Evolutionary conservation across 257 asterid species (phyloP).

Genomic region (Galeopsis tetrahit): DNA sequence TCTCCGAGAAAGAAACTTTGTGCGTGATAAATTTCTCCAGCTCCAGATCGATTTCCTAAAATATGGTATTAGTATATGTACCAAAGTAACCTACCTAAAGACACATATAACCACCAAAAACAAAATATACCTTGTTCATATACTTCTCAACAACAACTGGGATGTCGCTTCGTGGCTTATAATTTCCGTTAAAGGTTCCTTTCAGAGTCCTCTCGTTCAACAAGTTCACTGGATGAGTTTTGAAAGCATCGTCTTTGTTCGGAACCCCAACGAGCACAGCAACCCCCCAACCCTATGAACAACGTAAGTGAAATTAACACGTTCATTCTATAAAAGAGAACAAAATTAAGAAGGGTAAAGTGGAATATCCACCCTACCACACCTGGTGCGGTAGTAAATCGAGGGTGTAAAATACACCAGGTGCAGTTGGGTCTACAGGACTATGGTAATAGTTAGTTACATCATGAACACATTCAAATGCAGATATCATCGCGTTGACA

Average conservation of each 20-base stretch:
- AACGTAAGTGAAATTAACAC: background rate
- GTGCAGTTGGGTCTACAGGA: background rate
- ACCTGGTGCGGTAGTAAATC: background rate
- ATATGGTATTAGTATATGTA: background rate
- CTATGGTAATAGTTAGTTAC: slow-evolving; percentile 39
- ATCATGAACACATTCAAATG: slow-evolving; percentile 94
- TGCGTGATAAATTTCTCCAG: slow-evolving; percentile 72
- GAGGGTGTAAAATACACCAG: background rate
- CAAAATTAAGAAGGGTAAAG: no score
- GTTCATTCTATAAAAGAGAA: background rate
- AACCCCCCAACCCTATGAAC: slow-evolving; percentile 87
- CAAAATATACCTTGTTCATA: slow-evolving; percentile 59
- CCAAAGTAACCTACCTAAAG: background rate
- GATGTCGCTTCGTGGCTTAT: slow-evolving; percentile 74
- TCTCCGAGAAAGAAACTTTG: slow-evolving; percentile 54
- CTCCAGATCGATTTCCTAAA: slow-evolving; percentile 62
- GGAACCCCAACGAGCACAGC: slow-evolving; percentile 96
- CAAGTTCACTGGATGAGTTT: slow-evolving; percentile 70
- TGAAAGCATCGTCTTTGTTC: slow-evolving; percentile 66
- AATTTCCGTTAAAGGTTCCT: slow-evolving; percentile 89
- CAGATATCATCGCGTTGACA: slow-evolving; percentile 80
- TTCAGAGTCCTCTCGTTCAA: slow-evolving; percentile 83
- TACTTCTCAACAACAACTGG: slow-evolving; percentile 77
- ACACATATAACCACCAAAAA: background rate
- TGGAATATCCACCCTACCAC: background rate